Percentiles rank a stretch among this genome's conserved stretches.
phyloP scores from a whole-genome alignment of 805 yeast genomes.

The Yamadazyma philogaea region DNA sequence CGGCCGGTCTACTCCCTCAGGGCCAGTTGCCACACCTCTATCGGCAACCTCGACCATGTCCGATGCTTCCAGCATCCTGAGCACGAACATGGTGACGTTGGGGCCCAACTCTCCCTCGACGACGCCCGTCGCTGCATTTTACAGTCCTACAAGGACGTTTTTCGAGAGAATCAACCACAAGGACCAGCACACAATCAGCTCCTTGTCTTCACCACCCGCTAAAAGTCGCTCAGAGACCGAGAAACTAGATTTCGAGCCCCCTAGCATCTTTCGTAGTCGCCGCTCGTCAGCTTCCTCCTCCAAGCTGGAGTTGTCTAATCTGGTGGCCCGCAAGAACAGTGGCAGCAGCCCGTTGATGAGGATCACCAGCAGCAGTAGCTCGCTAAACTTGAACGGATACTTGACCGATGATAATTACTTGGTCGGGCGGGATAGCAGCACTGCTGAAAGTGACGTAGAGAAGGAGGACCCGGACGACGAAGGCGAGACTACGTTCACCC shows the following conservation, averaged over 20 bases:
- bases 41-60: constrained; percentile 24
- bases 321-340: constrained; percentile 26
- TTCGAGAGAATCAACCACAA: constrained; percentile 27
- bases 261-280: constrained; percentile 28
- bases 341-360: constrained; percentile 25
- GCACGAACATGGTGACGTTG: constrained; percentile 24
- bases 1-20: constrained; percentile 5
- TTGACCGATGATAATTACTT: constrained; percentile 31
- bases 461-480: constrained; percentile 8
- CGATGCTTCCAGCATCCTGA: constrained; percentile 18
- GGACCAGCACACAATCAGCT: constrained; percentile 28
- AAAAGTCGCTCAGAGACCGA: constrained; percentile 9
- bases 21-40: constrained; percentile 9
- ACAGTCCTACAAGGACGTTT: constrained; percentile 39
- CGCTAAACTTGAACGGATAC: constrained; percentile 41
- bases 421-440: not conserved
- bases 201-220: constrained; percentile 22
- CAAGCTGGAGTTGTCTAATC: no score
- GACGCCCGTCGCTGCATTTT: constrained; percentile 18
- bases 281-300: constrained; percentile 11
- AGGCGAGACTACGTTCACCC: constrained; percentile 16
- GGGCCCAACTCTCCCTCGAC: constrained; percentile 39
- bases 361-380: constrained; percentile 39
- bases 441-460: not conserved
- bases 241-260: constrained; percentile 35